phyloP scores from a whole-genome alignment of 2,329 filamentous ascomycete species.

The Botrytis byssoidea region DNA sequence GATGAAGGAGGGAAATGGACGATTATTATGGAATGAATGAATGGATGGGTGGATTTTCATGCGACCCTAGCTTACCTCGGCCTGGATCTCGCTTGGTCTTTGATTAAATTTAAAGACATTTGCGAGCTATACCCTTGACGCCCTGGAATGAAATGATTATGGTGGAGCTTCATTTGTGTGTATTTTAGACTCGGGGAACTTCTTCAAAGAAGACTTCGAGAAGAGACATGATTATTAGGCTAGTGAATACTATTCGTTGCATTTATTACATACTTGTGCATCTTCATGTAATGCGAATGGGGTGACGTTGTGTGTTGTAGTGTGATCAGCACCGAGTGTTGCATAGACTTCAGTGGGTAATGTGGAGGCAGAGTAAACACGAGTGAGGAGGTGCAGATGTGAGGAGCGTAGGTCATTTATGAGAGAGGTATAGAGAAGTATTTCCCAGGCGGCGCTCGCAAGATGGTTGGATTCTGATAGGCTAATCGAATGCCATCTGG shows the following conservation, averaged over 20 bases:
- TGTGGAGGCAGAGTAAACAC: background rate
- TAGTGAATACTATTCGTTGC: slow-evolving; percentile 13
- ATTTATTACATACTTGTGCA: background rate
- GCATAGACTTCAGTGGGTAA: background rate
- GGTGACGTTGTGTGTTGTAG: background rate
- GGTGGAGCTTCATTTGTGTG: slow-evolving; percentile 9
- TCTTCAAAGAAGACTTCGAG: background rate
- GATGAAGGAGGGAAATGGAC: background rate
- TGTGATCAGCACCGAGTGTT: background rate
- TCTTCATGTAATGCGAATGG: background rate
- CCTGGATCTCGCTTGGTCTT: slow-evolving; percentile 9
- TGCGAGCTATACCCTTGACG: slow-evolving; percentile 12
- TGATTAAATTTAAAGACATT: slow-evolving; percentile 10
- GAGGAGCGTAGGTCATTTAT: background rate
- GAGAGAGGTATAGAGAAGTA: background rate
- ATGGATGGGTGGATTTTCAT: slow-evolving; percentile 4
- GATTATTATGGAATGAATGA: slow-evolving; percentile 11
- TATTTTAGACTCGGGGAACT: slow-evolving; percentile 2
- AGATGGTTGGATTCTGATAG: background rate
- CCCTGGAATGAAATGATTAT: slow-evolving; percentile 9
- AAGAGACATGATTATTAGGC: slow-evolving; percentile 10
- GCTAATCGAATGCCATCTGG: background rate
- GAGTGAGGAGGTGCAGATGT: background rate
- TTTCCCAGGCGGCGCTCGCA: background rate
- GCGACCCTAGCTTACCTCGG: slow-evolving; percentile 9